Evolutionary conservation across 495 filamentous ascomycete genomes (phyloP).

Genomic region (Chaetomidium leptoderma): DNA sequence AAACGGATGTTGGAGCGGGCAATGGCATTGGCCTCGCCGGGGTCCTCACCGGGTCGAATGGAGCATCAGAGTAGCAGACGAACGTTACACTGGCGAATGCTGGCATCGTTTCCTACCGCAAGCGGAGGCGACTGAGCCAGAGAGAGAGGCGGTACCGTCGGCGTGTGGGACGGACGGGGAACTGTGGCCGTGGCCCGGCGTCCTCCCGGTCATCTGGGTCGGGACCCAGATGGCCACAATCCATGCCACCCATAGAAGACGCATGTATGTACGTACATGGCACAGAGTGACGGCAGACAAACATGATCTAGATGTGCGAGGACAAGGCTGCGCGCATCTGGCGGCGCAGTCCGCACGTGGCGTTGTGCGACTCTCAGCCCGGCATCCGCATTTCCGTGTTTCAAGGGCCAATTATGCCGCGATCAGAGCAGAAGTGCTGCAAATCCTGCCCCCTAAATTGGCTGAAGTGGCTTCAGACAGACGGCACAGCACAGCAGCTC

Average conservation of each 20-base stretch:
- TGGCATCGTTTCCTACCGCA: not conserved
- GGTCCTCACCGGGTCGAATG: not conserved
- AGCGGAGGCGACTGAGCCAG: not conserved
- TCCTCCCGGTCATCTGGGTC: not conserved
- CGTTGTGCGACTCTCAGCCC: slow-evolving; percentile 10
- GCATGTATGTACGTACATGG: too few relatives aligned
- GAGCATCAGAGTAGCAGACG: not conserved
- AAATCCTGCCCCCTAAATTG: not conserved
- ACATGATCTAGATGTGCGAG: not conserved
- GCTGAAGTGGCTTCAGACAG: too few relatives aligned
- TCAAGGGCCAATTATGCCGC: slow-evolving; percentile 22
- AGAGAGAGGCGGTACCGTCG: not conserved
- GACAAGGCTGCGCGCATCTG: not conserved
- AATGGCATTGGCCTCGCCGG: not conserved
- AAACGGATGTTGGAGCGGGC: not conserved
- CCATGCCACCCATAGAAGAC: too few relatives aligned
- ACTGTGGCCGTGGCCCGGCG: not conserved
- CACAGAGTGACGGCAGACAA: not conserved
- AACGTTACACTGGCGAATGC: not conserved
- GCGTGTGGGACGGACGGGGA: not conserved
- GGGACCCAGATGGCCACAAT: not conserved
- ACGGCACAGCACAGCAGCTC: too few relatives aligned
- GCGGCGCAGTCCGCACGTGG: not conserved
- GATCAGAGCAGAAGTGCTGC: not conserved
- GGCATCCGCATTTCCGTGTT: slow-evolving; percentile 28